These are phyloP conservation scores for Coemansia sp. DNA, from an alignment of 192 early-diverging fungal genomes.

Conservation along the genomic window DNA sequence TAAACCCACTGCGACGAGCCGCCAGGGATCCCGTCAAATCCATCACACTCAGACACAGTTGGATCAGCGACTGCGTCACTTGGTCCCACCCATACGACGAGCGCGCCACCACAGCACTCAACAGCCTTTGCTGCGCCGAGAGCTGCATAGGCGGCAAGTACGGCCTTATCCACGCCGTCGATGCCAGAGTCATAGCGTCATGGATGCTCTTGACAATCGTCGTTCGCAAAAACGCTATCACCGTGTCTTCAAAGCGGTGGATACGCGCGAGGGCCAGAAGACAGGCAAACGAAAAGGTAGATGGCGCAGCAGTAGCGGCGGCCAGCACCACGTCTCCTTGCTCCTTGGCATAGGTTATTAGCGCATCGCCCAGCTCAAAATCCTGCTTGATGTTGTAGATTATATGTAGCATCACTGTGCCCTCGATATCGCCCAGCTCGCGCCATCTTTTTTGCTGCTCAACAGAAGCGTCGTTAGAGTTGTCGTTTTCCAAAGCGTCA, in stretches of 20 bases:
- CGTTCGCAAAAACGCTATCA: conserved; percentile 33
- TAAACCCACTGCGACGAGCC: conserved; percentile 9
- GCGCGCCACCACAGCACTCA: conserved; percentile 19
- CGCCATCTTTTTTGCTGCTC: conserved; percentile 15
- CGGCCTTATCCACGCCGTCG: conserved; percentile 14
- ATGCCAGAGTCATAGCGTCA: conserved; percentile 14
- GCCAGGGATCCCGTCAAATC: conserved; percentile 16
- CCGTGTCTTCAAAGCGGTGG: conserved; percentile 68
- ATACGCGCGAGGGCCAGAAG: conserved; percentile 68
- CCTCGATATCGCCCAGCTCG: conserved; percentile 60
- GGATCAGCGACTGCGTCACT: conserved; percentile 42
- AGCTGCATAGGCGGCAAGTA: conserved; percentile 5
- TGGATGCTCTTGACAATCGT: conserved; percentile 22
- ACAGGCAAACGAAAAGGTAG: conserved; percentile 67
- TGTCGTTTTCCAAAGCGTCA: conserved; percentile 50
- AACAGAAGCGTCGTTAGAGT: neutral
- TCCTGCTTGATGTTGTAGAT: conserved; percentile 74
- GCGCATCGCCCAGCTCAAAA: conserved; percentile 52
- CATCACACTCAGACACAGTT: conserved; percentile 31
- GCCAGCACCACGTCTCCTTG: conserved; percentile 37
- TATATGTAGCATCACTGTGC: conserved; percentile 71
- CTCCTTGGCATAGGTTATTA: conserved; percentile 55
- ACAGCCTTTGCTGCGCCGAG: conserved; percentile 8
- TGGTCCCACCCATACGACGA: conserved; percentile 52
- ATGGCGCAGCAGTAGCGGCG: conserved; percentile 19